phyloP scores from a whole-genome alignment of 2,329 filamentous ascomycete genomes.

The Paraconiothyrium brasiliense region DNA sequence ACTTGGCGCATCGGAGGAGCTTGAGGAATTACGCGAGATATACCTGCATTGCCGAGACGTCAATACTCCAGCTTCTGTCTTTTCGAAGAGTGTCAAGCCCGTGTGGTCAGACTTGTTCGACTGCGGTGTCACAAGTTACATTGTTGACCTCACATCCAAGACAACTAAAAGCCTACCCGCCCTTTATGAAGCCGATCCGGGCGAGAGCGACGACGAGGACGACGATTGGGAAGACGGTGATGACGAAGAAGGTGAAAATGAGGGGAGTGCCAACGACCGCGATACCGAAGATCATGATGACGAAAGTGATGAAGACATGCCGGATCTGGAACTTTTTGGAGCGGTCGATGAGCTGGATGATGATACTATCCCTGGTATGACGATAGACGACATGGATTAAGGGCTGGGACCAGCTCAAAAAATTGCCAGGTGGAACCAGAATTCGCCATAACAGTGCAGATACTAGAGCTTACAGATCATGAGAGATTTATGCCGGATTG shows the following conservation, averaged over 20 bases:
- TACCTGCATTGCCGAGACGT: slow-evolving; percentile 27
- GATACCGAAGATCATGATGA: background rate
- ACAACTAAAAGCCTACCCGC: slow-evolving; percentile 16
- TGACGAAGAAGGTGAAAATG: background rate
- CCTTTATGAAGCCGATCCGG: slow-evolving; percentile 15
- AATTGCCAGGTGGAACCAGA: background rate
- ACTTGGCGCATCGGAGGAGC: background rate
- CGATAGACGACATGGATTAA: background rate
- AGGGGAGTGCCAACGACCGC: slow-evolving; percentile 2
- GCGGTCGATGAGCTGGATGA: background rate
- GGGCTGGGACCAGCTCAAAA: background rate
- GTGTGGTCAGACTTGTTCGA: slow-evolving; percentile 21
- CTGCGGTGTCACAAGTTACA: slow-evolving; percentile 21
- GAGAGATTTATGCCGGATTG: background rate
- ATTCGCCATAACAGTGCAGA: too few species aligned
- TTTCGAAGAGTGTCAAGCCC: slow-evolving; percentile 15
- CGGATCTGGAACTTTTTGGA: slow-evolving; percentile 11
- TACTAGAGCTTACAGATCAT: too few species aligned
- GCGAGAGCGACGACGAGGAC: slow-evolving; percentile 3
- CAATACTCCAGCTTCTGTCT: slow-evolving; percentile 16
- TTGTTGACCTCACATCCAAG: slow-evolving; percentile 18
- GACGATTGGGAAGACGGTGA: slow-evolving; percentile 6
- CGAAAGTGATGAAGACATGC: slow-evolving; percentile 21
- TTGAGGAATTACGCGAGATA: slow-evolving; percentile 16
- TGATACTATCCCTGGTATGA: background rate